Conservation (phyloP, 306 rosid species). For the Styphnolobium japonicum region DNA sequence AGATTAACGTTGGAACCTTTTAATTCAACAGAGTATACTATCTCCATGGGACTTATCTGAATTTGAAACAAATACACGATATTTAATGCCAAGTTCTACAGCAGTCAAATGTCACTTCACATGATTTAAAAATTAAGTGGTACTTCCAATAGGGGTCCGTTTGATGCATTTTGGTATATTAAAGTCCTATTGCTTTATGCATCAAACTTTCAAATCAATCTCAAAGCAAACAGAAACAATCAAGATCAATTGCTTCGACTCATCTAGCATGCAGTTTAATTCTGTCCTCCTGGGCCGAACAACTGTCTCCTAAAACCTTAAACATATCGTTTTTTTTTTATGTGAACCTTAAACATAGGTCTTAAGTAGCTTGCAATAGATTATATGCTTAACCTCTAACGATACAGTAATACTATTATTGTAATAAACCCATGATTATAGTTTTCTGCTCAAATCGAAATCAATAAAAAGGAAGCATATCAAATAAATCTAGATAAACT, state of each 20-base stretch:
- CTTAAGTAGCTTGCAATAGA: background rate
- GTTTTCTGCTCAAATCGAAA: background rate
- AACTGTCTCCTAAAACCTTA: background rate
- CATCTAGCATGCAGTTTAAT: background rate
- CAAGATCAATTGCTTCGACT: background rate
- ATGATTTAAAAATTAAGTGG: background rate
- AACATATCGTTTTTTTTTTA: background rate
- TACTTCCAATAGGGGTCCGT: background rate
- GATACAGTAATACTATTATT: background rate
- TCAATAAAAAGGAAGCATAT: background rate
- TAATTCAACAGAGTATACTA: background rate
- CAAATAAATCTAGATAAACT: background rate
- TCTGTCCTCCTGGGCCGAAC: background rate
- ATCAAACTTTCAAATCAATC: conserved; percentile 4
- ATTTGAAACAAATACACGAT: background rate
- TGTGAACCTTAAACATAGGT: background rate
- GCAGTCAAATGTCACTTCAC: background rate
- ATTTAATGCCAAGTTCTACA: background rate
- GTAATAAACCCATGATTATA: background rate
- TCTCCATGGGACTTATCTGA: background rate
- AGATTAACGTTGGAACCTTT: background rate
- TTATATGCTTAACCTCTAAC: background rate
- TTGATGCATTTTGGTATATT: background rate
- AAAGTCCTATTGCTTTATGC: background rate
- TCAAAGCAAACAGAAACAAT: background rate